These are phyloP conservation scores for Hypoxylon sp. DNA, from an alignment of 2,329 filamentous ascomycete genomes.

Conservation along the genomic window DNA sequence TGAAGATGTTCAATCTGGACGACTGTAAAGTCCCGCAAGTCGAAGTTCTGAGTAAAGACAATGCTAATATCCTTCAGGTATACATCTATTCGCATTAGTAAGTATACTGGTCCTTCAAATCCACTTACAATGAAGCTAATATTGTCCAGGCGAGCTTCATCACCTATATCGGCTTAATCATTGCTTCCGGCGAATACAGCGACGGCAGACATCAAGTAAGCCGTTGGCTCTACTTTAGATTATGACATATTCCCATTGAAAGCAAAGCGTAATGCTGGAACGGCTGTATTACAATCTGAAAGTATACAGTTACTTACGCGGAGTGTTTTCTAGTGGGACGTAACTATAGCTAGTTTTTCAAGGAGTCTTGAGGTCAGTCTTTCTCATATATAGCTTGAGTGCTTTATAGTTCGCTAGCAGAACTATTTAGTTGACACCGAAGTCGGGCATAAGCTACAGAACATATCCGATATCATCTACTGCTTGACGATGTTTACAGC, in stretches of 20 bases:
- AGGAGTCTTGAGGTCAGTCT: constrained; percentile 19
- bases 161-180: constrained; percentile 6
- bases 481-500: constrained; percentile 22
- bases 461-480: constrained; percentile 32
- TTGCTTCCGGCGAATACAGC: constrained; percentile 15
- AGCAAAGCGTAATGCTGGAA: background rate
- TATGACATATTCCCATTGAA: background rate
- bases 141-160: constrained; percentile 6
- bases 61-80: background rate
- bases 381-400: background rate
- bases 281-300: background rate
- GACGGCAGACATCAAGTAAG: constrained; percentile 26
- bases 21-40: constrained; percentile 25
- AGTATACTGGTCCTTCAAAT: background rate
- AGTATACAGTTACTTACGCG: no score
- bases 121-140: background rate
- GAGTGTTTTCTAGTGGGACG: no score
- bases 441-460: constrained; percentile 18
- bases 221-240: background rate
- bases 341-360: constrained; percentile 11
- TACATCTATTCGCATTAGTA: constrained; percentile 3
- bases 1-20: constrained; percentile 27
- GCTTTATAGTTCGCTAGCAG: background rate
- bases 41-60: background rate
- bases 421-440: background rate